Conservation (phyloP, 768 basidiomycete genomes). For the Hydnomerulius pinastri region DNA sequence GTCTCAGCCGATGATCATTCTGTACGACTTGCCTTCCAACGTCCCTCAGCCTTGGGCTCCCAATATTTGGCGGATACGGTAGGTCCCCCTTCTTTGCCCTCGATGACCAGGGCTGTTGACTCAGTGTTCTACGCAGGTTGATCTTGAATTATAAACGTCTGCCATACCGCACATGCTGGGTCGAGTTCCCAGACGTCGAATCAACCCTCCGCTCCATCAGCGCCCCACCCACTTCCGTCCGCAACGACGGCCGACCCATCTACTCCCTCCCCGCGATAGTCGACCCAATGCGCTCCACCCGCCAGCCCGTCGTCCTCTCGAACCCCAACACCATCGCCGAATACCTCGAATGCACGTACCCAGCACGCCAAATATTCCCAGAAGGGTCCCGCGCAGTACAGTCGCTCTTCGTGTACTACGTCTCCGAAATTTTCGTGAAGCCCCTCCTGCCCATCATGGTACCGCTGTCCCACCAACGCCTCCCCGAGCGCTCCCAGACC, state of each 20-base stretch:
- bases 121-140: conserved; percentile 44
- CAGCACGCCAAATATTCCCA: conserved; percentile 70
- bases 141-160: conserved; percentile 79
- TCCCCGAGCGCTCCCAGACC: conserved; percentile 55
- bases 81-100: conserved; percentile 10
- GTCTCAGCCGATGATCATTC: conserved; percentile 54
- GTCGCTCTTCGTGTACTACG: conserved; percentile 66
- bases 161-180: conserved; percentile 67
- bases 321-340: conserved; percentile 66
- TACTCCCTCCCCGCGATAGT: conserved; percentile 73
- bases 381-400: conserved; percentile 71
- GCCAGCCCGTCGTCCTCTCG: conserved; percentile 53
- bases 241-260: conserved; percentile 58
- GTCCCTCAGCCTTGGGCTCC: conserved; percentile 74
- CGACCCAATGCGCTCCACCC: conserved; percentile 52
- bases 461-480: conserved; percentile 62
- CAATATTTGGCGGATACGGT: conserved; percentile 75
- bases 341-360: conserved; percentile 69
- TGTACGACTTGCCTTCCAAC: conserved; percentile 68
- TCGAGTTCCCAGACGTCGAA: conserved; percentile 73
- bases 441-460: conserved; percentile 72
- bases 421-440: conserved; percentile 64
- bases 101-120: neutral
- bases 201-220: conserved; percentile 55
- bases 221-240: conserved; percentile 56